Evolutionary conservation across 768 basidiomycete species (phyloP).

Genomic region (Favolaschia claudopus): DNA sequence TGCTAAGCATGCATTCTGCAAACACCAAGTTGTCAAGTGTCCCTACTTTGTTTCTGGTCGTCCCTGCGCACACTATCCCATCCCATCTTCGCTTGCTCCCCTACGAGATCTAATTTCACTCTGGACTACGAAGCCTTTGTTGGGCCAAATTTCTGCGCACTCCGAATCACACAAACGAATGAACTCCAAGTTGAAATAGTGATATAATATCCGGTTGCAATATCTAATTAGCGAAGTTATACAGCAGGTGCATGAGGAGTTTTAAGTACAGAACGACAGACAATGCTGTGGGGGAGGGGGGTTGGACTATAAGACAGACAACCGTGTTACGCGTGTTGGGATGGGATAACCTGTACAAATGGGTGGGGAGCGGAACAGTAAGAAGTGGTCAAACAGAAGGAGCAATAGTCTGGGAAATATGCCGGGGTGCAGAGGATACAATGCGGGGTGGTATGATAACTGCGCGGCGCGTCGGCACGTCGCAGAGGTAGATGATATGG

Average conservation of each 20-base stretch:
- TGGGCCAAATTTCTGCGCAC: no score
- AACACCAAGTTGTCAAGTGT: constrained; percentile 8
- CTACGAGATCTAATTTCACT: not conserved
- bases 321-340: constrained; percentile 56
- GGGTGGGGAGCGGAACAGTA: constrained; percentile 50
- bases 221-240: constrained; percentile 57
- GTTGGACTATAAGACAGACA: constrained; percentile 72
- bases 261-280: constrained; percentile 76
- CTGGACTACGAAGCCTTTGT: not conserved
- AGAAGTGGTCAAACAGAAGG: constrained; percentile 53
- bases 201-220: constrained; percentile 33
- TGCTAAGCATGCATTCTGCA: no score
- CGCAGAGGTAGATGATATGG: constrained; percentile 44
- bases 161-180: not conserved
- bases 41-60: constrained; percentile 11
- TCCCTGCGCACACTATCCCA: not conserved
- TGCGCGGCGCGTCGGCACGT: constrained; percentile 50
- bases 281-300: constrained; percentile 64
- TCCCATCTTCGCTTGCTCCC: not conserved
- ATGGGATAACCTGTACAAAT: constrained; percentile 70
- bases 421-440: constrained; percentile 72
- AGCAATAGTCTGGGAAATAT: constrained; percentile 65
- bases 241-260: constrained; percentile 56
- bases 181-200: constrained; percentile 19
- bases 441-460: constrained; percentile 65